Base-by-base conservation (phyloP, 2,329 filamentous ascomycete species). In the Trichocomaceae sp. region DNA sequence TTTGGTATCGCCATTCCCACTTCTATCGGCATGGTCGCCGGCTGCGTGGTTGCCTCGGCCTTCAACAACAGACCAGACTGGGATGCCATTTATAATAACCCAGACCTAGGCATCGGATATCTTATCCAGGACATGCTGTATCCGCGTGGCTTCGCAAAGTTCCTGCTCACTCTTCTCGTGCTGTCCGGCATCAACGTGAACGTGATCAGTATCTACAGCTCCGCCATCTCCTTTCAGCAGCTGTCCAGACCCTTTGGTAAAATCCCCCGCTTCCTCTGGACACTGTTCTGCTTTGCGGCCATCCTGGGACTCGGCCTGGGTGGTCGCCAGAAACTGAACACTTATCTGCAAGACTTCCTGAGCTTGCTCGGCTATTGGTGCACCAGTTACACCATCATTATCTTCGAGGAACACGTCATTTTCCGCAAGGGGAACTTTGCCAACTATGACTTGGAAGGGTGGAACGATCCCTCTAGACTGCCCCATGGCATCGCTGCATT, bases 311-410 rank as follows among this genome's bases (percentile, higher is more conserved):
- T 80, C 5, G 75, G 72, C 3, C 67, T 80, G 22, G 69, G 64
- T n/a, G 70, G 71, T 17, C 65, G 69, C 19, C 67, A 78, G 51
- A 59, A 77, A 55, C 70, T 80, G 8, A 68, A 75, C 47, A 63
- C 61, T 1, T 74, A 76, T 41, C 64, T 80, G 1, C 63, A 77
- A 58, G 74, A 79, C 58, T 78, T 80, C 62, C 61, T 79, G 17
- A 71, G 70, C 5, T 65, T 79, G 31, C 66, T 80, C 5, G 76
- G 77, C 6, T 80, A 79, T 63, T 79, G 76, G 75, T 74, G 72
- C 58, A 79, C 75, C 0, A 69, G 69, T 12, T 79, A 77, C 62
- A 75, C 77, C 45, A 70, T 75, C 37, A 76, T 80, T 58, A 50
- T 80, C 5, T 75, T 77, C 52, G 58, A 65, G 33, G 78, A 80